Evolutionary conservation across 2,329 filamentous ascomycete species (phyloP).

Genomic region (Didymella pomorum): DNA sequence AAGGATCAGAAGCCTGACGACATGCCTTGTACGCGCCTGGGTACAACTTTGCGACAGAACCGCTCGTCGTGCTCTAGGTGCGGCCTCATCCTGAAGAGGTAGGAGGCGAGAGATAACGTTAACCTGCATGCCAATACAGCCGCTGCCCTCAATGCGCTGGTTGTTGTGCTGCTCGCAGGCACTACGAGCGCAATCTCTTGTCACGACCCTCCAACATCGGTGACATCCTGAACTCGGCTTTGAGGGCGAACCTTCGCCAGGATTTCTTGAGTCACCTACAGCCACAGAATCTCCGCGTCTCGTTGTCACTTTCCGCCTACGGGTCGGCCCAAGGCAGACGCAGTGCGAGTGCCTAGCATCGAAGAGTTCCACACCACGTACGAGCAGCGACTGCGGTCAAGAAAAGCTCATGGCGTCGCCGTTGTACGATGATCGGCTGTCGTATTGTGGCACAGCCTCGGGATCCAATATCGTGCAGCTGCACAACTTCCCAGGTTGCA

Average conservation of each 20-base stretch:
- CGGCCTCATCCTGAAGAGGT: constrained; percentile 11
- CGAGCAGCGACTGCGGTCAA: constrained; percentile 17
- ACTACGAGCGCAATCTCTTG: constrained; percentile 9
- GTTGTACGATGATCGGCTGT: constrained; percentile 32
- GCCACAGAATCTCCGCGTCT: constrained; percentile 33
- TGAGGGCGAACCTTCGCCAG: background rate
- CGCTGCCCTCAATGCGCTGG: background rate
- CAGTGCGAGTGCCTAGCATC: constrained; percentile 11
- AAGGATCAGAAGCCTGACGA: constrained; percentile 19
- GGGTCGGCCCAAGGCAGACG: background rate
- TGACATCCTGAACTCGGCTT: background rate
- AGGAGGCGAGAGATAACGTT: constrained; percentile 13
- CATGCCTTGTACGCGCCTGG: constrained; percentile 21
- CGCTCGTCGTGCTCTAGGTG: constrained; percentile 12
- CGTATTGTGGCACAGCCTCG: constrained; percentile 32
- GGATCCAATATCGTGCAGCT: constrained; percentile 31
- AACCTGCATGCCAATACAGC: constrained; percentile 6
- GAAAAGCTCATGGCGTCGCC: constrained; percentile 32
- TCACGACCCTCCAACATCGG: background rate
- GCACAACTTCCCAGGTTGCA: constrained; percentile 25
- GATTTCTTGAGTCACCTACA: constrained; percentile 3
- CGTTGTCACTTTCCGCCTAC: constrained; percentile 11
- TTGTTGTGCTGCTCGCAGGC: background rate
- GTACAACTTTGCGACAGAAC: constrained; percentile 19
- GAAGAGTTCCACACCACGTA: constrained; percentile 27